phyloP scores from a whole-genome alignment of 2,329 filamentous ascomycete genomes.

The Aureobasidium vineae region DNA sequence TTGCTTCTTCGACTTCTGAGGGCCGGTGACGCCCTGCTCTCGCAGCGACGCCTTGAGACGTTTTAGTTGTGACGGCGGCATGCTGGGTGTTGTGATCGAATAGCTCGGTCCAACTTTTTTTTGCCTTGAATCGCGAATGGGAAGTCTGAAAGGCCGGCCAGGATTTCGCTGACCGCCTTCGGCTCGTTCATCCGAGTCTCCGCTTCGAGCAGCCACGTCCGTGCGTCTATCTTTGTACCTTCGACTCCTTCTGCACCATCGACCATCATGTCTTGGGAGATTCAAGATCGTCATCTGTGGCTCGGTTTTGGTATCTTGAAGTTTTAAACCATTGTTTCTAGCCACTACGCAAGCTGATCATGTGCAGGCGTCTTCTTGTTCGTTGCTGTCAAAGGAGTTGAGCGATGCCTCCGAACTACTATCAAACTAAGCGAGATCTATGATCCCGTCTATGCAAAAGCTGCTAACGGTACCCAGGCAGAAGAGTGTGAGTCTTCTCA shows the following conservation, averaged over 20 bases:
- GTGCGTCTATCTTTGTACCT: background rate
- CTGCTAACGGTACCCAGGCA: conserved; percentile 57
- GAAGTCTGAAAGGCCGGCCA: conserved; percentile 1
- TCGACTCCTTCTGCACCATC: background rate
- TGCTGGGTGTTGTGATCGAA: conserved; percentile 42
- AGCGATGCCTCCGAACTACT: conserved; percentile 58
- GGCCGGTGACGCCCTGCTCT: conserved; percentile 85
- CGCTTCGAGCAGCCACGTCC: background rate
- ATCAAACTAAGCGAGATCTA: conserved; percentile 67
- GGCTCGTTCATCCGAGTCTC: background rate
- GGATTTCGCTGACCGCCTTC: conserved; percentile 24
- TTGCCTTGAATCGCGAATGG: conserved; percentile 12
- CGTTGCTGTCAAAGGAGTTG: conserved; percentile 58
- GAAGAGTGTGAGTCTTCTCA: conserved; percentile 30
- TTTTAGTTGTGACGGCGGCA: conserved; percentile 97
- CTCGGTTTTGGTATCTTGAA: conserved; percentile 44
- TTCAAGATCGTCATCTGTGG: conserved; percentile 50
- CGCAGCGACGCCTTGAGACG: conserved; percentile 86
- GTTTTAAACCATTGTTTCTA: background rate
- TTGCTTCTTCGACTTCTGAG: conserved; percentile 94
- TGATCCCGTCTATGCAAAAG: conserved; percentile 70
- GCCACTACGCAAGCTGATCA: background rate
- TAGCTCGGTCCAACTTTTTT: background rate
- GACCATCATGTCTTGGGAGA: conserved; percentile 37
- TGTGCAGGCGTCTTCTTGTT: conserved; percentile 55